Evolutionary conservation across 768 basidiomycete species (phyloP).

Genomic region (Lactarius trivialis): DNA sequence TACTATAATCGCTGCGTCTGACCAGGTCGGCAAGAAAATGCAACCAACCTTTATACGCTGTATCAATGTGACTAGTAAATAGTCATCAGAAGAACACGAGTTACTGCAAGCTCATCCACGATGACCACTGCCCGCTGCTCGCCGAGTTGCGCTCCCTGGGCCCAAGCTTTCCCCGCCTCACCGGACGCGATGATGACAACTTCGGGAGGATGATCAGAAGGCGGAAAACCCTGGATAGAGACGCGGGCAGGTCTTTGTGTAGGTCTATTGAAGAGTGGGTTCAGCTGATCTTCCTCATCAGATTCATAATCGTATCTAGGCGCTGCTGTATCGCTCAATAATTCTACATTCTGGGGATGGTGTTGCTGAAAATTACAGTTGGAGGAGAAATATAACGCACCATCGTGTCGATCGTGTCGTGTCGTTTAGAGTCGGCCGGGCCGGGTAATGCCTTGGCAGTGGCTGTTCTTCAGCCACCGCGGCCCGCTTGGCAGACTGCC

Average conservation of each 20-base stretch:
- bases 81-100: neutral
- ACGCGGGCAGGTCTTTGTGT: neutral
- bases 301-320: conserved; percentile 27
- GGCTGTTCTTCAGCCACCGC: neutral
- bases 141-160: conserved; percentile 22
- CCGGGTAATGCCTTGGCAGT: neutral
- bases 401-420: too few species aligned
- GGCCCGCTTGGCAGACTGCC: too few species aligned
- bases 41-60: conserved; percentile 19
- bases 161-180: conserved; percentile 24
- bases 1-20: conserved; percentile 21
- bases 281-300: conserved; percentile 27
- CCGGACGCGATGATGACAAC: conserved; percentile 21
- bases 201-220: neutral
- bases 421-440: neutral
- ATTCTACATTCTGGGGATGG: conserved; percentile 18
- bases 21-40: conserved; percentile 23
- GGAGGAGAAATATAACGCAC: neutral
- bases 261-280: conserved; percentile 18
- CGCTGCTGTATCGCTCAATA: conserved; percentile 25
- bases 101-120: conserved; percentile 17
- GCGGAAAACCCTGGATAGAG: neutral
- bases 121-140: conserved; percentile 18
- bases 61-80: neutral
- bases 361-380: neutral